These are phyloP conservation scores for Euphorbia pulcherrima DNA, from an alignment of 345 rosid genomes.

Conservation along the genomic window DNA sequence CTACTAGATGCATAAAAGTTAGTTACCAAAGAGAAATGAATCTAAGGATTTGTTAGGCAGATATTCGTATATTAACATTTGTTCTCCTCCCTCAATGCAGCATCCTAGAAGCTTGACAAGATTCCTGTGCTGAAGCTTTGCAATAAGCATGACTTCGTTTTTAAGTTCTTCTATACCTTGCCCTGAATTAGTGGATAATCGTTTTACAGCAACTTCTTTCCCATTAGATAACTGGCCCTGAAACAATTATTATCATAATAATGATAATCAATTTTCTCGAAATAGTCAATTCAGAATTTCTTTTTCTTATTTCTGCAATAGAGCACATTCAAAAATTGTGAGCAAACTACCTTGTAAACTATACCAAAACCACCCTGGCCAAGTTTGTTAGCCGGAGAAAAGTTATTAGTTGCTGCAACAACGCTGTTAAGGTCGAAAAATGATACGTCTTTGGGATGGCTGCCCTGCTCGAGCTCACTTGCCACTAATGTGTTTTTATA, in stretches of 20 bases:
- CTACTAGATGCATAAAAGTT: background rate
- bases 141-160: constrained; percentile 10
- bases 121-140: constrained; percentile 12
- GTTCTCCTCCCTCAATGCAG: constrained; percentile 8
- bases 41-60: constrained; percentile 24
- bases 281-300: background rate
- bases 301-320: background rate
- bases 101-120: constrained; percentile 15
- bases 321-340: background rate
- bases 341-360: constrained; percentile 31
- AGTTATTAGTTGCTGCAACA: constrained; percentile 32
- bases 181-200: constrained; percentile 3
- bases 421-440: constrained; percentile 15
- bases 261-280: background rate
- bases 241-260: background rate
- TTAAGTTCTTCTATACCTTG: constrained; percentile 7
- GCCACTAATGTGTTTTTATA: background rate
- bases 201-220: constrained; percentile 4
- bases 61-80: background rate
- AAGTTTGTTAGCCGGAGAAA: constrained; percentile 26
- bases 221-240: constrained; percentile 5
- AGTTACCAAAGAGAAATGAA: constrained; percentile 14
- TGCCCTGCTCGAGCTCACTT: background rate
- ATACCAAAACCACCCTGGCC: constrained; percentile 46
- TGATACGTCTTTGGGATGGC: background rate